Evolutionary conservation across 768 basidiomycete species (phyloP), one percentile per base, ranked within the genome.

Genomic region (Gymnopilus dilepis): DNA sequence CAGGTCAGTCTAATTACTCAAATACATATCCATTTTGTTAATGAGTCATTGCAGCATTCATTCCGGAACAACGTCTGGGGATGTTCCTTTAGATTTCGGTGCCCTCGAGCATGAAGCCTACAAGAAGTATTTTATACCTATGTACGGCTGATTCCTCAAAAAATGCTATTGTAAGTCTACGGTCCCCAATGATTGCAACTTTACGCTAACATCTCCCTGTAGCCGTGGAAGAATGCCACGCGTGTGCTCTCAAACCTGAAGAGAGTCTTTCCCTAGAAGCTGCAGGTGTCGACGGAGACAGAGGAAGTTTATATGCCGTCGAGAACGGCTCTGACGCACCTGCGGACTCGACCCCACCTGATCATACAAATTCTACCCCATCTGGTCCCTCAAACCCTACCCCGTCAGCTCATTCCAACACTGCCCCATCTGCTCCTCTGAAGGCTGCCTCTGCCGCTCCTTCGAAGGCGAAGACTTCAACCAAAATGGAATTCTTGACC

Each of bases 91-190:
- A 58, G 53, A 63, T 34, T 63, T 59, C 26, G 58, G 62, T 2
- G 30, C 51, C 1, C 1, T 34, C 0, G 57, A 63, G 19, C 24
- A 47, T 9, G 31, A 19, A 17, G 12, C 41, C 6, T 59, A 33
- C 34, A 34, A 53, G 31, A 41, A 28, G 4, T 11, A 57, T 0
- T 19, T 57, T 4, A 6, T 62, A 3, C 61, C 62, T 1, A 37
- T 63, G 15, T 58, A 42, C 40, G 51, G 48, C 1, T 9, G 34
- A n/a, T 63, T 59, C 21, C 53, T 63, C 11, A 26, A 56, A 15
- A 59, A 59, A 30, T 63, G 62, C 51, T 63, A 59, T 31, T 17
- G 62, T 63, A 50, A 28, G 62, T 63, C 37, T 9, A 15, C 15
- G 13, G 19, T 30, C 6, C 28, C n/a, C 31, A 2, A 30, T 26